Conservation (phyloP, 2,329 filamentous ascomycete species). For the Fusarium bulbicola region DNA sequence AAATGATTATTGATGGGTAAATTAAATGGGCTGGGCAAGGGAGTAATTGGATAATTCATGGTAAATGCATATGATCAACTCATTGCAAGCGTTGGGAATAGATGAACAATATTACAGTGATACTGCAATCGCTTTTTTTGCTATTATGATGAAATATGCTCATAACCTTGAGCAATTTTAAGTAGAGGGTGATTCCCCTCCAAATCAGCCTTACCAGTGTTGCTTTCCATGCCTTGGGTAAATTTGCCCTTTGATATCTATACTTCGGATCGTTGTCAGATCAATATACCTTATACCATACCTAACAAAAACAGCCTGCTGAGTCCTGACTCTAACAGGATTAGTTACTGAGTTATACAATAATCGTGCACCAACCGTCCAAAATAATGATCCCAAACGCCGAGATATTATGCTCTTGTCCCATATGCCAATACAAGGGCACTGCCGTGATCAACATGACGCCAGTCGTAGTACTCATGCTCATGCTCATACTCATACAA, state of each 20-base stretch:
- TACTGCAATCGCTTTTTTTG: background rate
- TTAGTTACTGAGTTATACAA: slow-evolving; percentile 1
- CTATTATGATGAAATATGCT: background rate
- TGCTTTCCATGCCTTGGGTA: background rate
- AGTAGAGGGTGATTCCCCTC: background rate
- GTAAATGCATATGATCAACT: background rate
- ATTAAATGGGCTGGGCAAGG: background rate
- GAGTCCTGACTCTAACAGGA: background rate
- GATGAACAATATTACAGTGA: background rate
- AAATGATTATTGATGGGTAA: background rate
- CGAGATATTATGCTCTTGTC: slow-evolving; percentile 1
- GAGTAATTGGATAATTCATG: slow-evolving; percentile 1
- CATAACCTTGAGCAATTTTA: background rate
- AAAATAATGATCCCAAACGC: slow-evolving; percentile 8
- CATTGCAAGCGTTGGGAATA: background rate
- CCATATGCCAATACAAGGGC: slow-evolving; percentile 10
- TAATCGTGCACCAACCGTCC: background rate
- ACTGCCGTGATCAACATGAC: slow-evolving; percentile 9
- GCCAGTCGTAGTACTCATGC: slow-evolving; percentile 12
- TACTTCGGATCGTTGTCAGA: background rate
- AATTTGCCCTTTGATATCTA: background rate
- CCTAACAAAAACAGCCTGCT: background rate
- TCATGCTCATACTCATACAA: slow-evolving; percentile 10
- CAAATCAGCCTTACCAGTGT: background rate
- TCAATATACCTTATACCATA: background rate